A percentile compares a stretch with the other conserved stretches of the same genome.
Conservation (phyloP, 805 yeast species). For the Candida suzukii region DNA sequence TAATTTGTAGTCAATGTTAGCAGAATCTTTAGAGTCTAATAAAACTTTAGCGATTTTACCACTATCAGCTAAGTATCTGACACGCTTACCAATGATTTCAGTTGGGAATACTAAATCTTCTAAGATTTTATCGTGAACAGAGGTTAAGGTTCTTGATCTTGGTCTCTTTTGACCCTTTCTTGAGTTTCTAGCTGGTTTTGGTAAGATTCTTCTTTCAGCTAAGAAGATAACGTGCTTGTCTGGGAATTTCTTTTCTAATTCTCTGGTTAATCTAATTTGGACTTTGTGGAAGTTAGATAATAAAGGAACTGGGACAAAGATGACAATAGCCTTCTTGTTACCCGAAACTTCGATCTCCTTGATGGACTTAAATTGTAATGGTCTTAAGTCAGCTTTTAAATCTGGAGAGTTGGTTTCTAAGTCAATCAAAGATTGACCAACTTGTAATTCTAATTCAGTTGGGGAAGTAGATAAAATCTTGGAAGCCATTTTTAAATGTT, state of each 20-base stretch:
- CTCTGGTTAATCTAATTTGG: conserved; percentile 96
- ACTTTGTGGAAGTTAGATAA: conserved; percentile 92
- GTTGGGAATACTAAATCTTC: conserved; percentile 99
- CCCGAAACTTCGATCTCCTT: conserved; percentile 97
- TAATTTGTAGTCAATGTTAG: conserved; percentile 95
- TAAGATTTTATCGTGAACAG: conserved; percentile 97
- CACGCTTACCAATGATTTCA: conserved; percentile 98
- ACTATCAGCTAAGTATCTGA: conserved; percentile 98
- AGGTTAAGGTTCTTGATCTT: conserved; percentile 97
- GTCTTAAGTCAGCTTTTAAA: conserved; percentile 96
- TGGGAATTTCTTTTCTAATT: conserved; percentile 99
- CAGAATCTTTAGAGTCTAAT: conserved; percentile 96
- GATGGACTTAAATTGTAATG: conserved; percentile 97
- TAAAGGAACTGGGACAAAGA: conserved; percentile 97
- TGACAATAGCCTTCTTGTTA: conserved; percentile 97
- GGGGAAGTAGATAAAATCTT: conserved; percentile 94
- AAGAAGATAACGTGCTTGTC: conserved; percentile 99
- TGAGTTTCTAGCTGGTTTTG: conserved; percentile 96
- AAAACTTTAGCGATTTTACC: conserved; percentile 96
- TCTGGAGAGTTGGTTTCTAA: conserved; percentile 91
- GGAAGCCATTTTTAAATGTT: conserved; percentile 20
- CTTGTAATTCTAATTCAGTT: conserved; percentile 98
- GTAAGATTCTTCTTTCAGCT: conserved; percentile 99
- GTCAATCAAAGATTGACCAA: conserved; percentile 97
- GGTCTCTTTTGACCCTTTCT: conserved; percentile 98